Base-by-base conservation (phyloP, 2,329 filamentous ascomycete species). In the Talaromyces islandicus region DNA sequence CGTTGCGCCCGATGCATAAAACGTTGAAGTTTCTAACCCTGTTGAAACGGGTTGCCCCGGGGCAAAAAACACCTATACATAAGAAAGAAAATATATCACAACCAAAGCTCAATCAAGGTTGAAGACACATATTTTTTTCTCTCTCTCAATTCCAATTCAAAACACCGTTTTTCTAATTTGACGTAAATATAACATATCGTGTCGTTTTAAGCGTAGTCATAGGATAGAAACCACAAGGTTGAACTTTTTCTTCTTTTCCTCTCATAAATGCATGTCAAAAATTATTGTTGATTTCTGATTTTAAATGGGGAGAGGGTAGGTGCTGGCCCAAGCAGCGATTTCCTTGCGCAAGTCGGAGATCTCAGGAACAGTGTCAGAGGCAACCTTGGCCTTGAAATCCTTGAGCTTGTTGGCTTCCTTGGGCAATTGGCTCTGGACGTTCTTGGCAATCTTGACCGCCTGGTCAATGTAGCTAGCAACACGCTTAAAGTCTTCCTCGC, bases 351-450 rank as follows among this genome's bases (percentile, higher is more conserved):
- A 84, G 68, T 83, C 85, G 75, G 89, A 87, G 79, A 99, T 93
- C 82, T 92, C 90, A 63, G 85, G 78, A 54, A 96, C 83, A 72
- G 88, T 85, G 65, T 91, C 92, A 67, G 83, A 80, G 61, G 89
- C 85, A 64, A 96, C 91, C 85, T 91, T 93, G 75, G 86, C 87
- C 85, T 93, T 95, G 89, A 99, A 97, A 83, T 99, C 94, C 88
- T 97, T 97, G 77, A 96, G 90, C 87, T 95, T 97, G 87, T 97
- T 99, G 72, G 91, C 91, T 78, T 94, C 90, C 87, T 97, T 97
- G 76, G 94, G 93, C 25, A 97, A 85, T 65, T 83, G 81, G 62
- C 75, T 82, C 83, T 97, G 94, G 69, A 96, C 83, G 73, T 92
- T 87, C 85, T 92, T 91, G 84, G 88, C 90, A 73, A 97, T 84